Conservation (phyloP, 2,329 filamentous ascomycete genomes). For the Talaromyces islandicus region DNA sequence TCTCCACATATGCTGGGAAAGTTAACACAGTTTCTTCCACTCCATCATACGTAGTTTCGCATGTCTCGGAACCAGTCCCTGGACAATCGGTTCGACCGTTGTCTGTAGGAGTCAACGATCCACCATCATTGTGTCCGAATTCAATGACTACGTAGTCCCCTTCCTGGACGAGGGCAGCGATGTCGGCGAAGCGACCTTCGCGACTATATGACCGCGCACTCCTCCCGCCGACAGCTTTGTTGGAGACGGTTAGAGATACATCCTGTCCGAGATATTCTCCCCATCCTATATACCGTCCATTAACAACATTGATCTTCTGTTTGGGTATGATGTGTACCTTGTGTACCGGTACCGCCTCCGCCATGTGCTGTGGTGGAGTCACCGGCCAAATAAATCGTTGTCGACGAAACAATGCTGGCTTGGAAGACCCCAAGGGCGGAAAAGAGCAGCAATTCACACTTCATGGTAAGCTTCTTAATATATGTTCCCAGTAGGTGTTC, state of each 20-base stretch:
- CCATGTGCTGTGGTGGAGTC: conserved; percentile 30
- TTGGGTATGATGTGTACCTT: conserved; percentile 2
- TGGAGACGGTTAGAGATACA: conserved; percentile 47
- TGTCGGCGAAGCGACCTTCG: conserved; percentile 58
- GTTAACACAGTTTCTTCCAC: conserved; percentile 53
- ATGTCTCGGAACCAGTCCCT: conserved; percentile 50
- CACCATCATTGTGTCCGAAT: conserved; percentile 65
- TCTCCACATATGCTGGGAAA: conserved; percentile 54
- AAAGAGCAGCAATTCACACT: background rate
- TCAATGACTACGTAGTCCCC: conserved; percentile 66
- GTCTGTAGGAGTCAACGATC: conserved; percentile 37
- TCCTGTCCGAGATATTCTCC: conserved; percentile 55
- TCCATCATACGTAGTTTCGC: conserved; percentile 48
- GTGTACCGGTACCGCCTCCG: background rate
- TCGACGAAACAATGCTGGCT: background rate
- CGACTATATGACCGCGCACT: conserved; percentile 61
- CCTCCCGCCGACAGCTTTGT: conserved; percentile 61
- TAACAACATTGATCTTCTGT: background rate
- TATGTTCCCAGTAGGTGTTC: background rate
- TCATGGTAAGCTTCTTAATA: background rate
- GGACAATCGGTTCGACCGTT: conserved; percentile 58
- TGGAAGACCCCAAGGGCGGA: background rate
- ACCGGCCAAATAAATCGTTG: conserved; percentile 19
- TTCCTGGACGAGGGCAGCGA: conserved; percentile 47
- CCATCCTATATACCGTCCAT: conserved; percentile 46